phyloP scores from a whole-genome alignment of 1,284 basidiomycete species.

The Apiotrichum sp. region DNA sequence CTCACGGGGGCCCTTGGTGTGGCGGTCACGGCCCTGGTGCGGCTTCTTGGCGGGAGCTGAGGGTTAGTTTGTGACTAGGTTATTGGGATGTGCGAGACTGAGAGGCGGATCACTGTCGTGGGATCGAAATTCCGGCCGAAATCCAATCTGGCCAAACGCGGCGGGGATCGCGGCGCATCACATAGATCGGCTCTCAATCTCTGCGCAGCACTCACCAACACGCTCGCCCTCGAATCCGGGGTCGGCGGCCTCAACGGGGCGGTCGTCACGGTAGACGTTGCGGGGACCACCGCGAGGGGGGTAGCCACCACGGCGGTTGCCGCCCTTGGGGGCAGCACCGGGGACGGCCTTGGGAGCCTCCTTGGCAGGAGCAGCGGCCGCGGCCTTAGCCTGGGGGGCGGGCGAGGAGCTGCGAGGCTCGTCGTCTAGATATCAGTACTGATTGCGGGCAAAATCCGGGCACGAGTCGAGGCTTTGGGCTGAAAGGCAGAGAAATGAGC shows the following conservation, averaged over 20 bases:
- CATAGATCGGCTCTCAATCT: too few species aligned
- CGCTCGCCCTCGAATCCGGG: slow-evolving; percentile 46
- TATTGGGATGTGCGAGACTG: too few species aligned
- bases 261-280: slow-evolving; percentile 29
- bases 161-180: too few species aligned
- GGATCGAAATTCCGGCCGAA: too few species aligned
- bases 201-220: slow-evolving; percentile 34
- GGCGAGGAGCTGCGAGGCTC: slow-evolving; percentile 27
- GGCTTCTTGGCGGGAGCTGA: slow-evolving; percentile 30
- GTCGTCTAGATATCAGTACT: slow-evolving; percentile 28
- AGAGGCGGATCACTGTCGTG: too few species aligned
- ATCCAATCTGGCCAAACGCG: too few species aligned
- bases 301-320: slow-evolving; percentile 26
- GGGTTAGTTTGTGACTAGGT: background rate
- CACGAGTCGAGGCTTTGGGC: too few species aligned
- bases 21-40: slow-evolving; percentile 36
- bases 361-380: slow-evolving; percentile 20
- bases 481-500: too few species aligned
- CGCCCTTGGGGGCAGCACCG: slow-evolving; percentile 29
- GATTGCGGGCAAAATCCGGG: background rate
- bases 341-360: slow-evolving; percentile 27
- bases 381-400: slow-evolving; percentile 28
- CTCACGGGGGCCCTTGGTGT: slow-evolving; percentile 44
- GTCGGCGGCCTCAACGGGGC: slow-evolving; percentile 16
- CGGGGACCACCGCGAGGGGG: slow-evolving; percentile 40